A percentile compares a stretch with the other conserved stretches of the same genome.
phyloP scores from a whole-genome alignment of 228 moss, liverwort and hornwort genomes.

The Sphagnum fallax region DNA sequence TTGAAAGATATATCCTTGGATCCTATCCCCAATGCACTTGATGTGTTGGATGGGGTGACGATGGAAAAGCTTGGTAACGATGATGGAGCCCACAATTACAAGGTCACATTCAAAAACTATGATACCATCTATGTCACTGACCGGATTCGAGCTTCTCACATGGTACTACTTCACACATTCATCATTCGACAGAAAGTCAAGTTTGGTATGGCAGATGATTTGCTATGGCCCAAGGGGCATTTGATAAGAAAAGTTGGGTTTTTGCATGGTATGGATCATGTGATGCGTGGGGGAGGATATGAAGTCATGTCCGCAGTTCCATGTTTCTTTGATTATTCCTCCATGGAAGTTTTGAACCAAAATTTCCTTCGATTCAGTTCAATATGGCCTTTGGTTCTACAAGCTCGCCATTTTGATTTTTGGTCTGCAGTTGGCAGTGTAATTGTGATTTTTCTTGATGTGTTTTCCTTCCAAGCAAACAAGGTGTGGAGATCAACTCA shows the following conservation, averaged over 20 bases:
- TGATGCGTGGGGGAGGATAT: slow-evolving; percentile 22
- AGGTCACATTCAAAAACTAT: slow-evolving; percentile 11
- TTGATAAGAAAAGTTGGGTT: slow-evolving; percentile 21
- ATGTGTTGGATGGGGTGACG: not conserved
- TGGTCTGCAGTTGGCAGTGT: slow-evolving; percentile 33
- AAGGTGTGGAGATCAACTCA: slow-evolving; percentile 25
- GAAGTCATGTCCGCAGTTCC: accelerated
- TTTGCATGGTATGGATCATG: slow-evolving; percentile 11
- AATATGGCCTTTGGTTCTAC: slow-evolving; percentile 32
- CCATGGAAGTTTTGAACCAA: slow-evolving; percentile 26
- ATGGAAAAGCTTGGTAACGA: too few species aligned
- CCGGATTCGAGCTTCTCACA: slow-evolving; percentile 14
- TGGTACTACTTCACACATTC: not conserved
- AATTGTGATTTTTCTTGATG: slow-evolving; percentile 22
- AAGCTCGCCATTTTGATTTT: slow-evolving; percentile 28
- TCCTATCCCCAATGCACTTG: not conserved
- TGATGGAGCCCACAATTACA: not conserved
- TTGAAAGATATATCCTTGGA: slow-evolving; percentile 12
- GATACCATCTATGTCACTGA: slow-evolving; percentile 15
- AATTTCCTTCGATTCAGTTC: slow-evolving; percentile 39
- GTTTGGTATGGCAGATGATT: slow-evolving; percentile 33
- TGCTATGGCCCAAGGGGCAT: slow-evolving; percentile 20
- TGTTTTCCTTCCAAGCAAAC: slow-evolving; percentile 22
- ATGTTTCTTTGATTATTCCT: slow-evolving; percentile 27
- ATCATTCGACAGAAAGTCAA: accelerated